These are phyloP conservation scores for Leccinum fibrillosum DNA, from an alignment of 768 basidiomycete species.

Conservation along the genomic window DNA sequence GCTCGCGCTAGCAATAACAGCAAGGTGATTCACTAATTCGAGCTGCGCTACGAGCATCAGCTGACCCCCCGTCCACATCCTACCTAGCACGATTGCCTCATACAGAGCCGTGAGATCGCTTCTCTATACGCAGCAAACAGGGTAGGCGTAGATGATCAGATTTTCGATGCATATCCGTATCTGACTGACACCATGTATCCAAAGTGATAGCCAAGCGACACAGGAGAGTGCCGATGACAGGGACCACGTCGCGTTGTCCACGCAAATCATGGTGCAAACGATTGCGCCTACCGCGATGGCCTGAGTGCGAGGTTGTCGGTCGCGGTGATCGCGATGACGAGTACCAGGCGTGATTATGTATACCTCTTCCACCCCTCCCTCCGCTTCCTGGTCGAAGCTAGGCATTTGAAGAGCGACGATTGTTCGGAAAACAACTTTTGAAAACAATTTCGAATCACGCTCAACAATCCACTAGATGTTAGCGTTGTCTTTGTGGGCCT, in stretches of 20 bases:
- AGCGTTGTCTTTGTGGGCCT: not conserved
- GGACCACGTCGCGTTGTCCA: not conserved
- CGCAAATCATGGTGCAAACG: not conserved
- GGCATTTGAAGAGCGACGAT: not conserved
- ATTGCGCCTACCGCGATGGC: not conserved
- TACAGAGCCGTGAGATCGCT: constrained; percentile 18
- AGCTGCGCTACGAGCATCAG: not conserved
- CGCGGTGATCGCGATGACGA: not conserved
- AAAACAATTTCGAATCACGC: not conserved
- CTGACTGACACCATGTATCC: not conserved
- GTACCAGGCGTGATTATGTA: not conserved
- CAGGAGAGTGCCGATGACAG: not conserved
- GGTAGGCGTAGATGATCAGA: not conserved
- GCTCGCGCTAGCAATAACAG: constrained; percentile 9
- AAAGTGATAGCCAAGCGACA: not conserved
- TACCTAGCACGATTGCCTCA: constrained; percentile 13
- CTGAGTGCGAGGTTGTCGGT: not conserved
- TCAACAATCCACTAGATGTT: not conserved
- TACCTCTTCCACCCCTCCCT: not conserved
- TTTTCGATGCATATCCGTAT: constrained; percentile 25
- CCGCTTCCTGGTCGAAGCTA: not conserved
- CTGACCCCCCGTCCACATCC: not conserved
- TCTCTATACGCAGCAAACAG: not conserved
- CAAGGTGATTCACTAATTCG: constrained; percentile 7
- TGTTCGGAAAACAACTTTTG: not conserved